A percentile compares a stretch with the other conserved stretches of the same genome.
Conservation (phyloP, 2,329 filamentous ascomycete species). For the Penicillium digitatum region DNA sequence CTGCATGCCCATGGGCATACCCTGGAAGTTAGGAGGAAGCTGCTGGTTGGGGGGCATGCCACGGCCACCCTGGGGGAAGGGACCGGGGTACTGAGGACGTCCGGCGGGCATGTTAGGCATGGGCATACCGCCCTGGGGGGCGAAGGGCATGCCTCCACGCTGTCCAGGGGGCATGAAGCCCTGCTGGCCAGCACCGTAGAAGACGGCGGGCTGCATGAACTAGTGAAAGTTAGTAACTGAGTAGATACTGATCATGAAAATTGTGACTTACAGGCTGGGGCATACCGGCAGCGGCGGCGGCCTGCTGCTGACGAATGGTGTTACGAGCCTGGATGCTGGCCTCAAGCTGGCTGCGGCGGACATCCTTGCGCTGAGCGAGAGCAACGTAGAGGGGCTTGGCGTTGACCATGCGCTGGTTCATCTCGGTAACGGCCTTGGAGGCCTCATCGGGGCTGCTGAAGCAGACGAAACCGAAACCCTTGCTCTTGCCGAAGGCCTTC, state of each 20-base stretch:
- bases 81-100: constrained; percentile 79
- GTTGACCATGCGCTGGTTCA: constrained; percentile 99
- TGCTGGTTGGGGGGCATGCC: constrained; percentile 78
- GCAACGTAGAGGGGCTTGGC: constrained; percentile 97
- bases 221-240: background rate
- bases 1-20: constrained; percentile 57
- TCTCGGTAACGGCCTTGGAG: constrained; percentile 97
- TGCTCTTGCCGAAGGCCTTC: constrained; percentile 87
- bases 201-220: constrained; percentile 86
- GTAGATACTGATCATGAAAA: background rate
- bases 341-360: constrained; percentile 98
- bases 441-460: constrained; percentile 99
- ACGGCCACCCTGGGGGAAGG: constrained; percentile 80
- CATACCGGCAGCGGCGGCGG: constrained; percentile 83
- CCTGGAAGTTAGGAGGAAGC: constrained; percentile 82
- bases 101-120: constrained; percentile 71
- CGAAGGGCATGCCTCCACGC: constrained; percentile 61
- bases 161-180: constrained; percentile 54
- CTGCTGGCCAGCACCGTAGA: constrained; percentile 72
- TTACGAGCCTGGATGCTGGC: constrained; percentile 99
- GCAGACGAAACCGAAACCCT: constrained; percentile 99
- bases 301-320: constrained; percentile 97
- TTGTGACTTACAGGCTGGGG: constrained; percentile 51
- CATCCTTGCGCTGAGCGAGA: constrained; percentile 97
- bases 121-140: constrained; percentile 51